Evolutionary conservation across 352 stramenopile species (phyloP).

Genomic region (Phytophthora hybrid): DNA sequence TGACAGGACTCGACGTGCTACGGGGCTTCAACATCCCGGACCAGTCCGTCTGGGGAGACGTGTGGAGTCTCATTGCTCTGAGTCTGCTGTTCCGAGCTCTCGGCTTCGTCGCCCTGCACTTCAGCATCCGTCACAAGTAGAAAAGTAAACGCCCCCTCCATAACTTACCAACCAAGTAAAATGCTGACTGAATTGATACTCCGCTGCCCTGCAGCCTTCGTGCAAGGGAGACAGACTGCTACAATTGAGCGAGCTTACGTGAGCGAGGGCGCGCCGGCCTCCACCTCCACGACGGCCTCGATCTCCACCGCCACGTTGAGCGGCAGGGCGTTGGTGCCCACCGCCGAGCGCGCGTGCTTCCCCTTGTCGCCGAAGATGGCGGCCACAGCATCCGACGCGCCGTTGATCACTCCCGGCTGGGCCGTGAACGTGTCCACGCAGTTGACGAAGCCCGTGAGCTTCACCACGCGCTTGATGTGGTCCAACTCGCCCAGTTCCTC

Average conservation of each 20-base stretch:
- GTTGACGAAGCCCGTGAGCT: slow-evolving; percentile 96
- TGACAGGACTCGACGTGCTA: slow-evolving; percentile 51
- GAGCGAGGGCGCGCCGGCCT: slow-evolving; percentile 46
- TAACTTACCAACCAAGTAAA: slow-evolving; percentile 25
- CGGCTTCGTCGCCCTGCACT: slow-evolving; percentile 42
- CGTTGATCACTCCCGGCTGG: slow-evolving; percentile 95
- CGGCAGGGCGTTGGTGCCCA: slow-evolving; percentile 96
- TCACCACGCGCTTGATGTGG: slow-evolving; percentile 93
- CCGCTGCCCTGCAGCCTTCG: slow-evolving; percentile 16
- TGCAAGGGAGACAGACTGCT: slow-evolving; percentile 7
- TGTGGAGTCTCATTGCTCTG: slow-evolving; percentile 44
- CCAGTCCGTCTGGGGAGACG: slow-evolving; percentile 42
- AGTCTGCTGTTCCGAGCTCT: slow-evolving; percentile 52
- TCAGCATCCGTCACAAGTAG: slow-evolving; percentile 34
- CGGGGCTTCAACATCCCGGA: slow-evolving; percentile 46
- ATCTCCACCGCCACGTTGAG: slow-evolving; percentile 97
- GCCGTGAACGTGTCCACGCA: slow-evolving; percentile 91
- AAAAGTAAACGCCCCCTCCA: slow-evolving; percentile 4
- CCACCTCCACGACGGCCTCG: slow-evolving; percentile 95
- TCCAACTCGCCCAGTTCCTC: slow-evolving; percentile 91
- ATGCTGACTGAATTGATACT: slow-evolving; percentile 16
- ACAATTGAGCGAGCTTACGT: slow-evolving; percentile 15
- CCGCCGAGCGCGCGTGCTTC: slow-evolving; percentile 91
- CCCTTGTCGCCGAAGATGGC: slow-evolving; percentile 91
- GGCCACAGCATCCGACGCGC: slow-evolving; percentile 91